Conservation (phyloP, 2,329 filamentous ascomycete species). For the Myriosclerotinia duriaeana region DNA sequence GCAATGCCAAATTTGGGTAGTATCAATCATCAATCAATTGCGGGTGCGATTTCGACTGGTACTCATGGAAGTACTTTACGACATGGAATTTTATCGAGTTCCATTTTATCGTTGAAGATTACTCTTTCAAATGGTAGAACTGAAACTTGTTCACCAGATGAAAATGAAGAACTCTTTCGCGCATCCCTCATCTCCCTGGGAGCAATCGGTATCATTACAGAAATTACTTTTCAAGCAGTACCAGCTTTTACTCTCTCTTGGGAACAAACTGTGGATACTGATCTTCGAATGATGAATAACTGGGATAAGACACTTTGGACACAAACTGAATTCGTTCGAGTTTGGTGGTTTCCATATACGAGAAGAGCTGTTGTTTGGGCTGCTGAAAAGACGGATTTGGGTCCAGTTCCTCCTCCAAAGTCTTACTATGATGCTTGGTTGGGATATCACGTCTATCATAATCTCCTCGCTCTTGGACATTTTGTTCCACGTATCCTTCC, state of each 20-base stretch:
- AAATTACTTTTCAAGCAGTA: constrained; percentile 80
- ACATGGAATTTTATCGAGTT: constrained; percentile 83
- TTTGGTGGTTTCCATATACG: constrained; percentile 98
- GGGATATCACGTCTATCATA: constrained; percentile 90
- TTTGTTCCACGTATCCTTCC: constrained; percentile 78
- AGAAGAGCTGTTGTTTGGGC: constrained; percentile 85
- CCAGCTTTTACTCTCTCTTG: constrained; percentile 83
- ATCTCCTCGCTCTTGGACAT: constrained; percentile 77
- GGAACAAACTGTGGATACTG: constrained; percentile 74
- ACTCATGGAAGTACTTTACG: constrained; percentile 86
- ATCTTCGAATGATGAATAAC: constrained; percentile 64
- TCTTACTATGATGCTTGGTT: constrained; percentile 80
- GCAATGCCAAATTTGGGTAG: constrained; percentile 91
- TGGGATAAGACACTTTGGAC: constrained; percentile 81
- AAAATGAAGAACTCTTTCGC: constrained; percentile 78
- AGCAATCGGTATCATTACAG: constrained; percentile 84
- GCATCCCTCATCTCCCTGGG: constrained; percentile 86
- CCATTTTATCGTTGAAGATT: constrained; percentile 71
- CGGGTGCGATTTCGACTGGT: constrained; percentile 86
- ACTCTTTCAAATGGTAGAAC: constrained; percentile 78
- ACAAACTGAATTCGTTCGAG: constrained; percentile 80
- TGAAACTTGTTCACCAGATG: constrained; percentile 64
- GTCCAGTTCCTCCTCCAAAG: constrained; percentile 53
- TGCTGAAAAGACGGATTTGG: constrained; percentile 72
- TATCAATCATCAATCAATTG: constrained; percentile 92